Conservation (phyloP, 805 yeast species). For the Danielia reshetovae region DNA sequence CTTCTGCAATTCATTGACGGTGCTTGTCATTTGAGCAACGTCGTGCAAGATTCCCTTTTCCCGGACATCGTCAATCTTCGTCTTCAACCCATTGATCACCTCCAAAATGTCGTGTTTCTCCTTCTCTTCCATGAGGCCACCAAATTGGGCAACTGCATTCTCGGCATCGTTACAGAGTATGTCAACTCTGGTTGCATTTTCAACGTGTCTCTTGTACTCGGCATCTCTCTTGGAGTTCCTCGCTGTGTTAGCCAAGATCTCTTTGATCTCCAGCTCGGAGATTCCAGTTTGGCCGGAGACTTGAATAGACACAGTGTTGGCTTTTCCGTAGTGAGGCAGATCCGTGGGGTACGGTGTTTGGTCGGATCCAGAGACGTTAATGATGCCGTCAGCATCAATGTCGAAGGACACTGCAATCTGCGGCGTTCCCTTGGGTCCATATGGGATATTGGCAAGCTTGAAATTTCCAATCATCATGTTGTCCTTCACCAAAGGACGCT, state of each 20-base stretch:
- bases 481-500: constrained; percentile 71
- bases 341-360: constrained; percentile 40
- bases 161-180: constrained; percentile 85
- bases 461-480: constrained; percentile 76
- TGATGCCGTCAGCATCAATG: constrained; percentile 77
- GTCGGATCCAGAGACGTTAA: constrained; percentile 56
- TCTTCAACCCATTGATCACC: constrained; percentile 19
- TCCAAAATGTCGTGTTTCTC: constrained; percentile 38
- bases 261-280: constrained; percentile 62
- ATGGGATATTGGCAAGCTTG: constrained; percentile 66
- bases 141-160: constrained; percentile 73
- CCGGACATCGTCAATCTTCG: constrained; percentile 32
- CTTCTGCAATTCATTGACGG: constrained; percentile 36
- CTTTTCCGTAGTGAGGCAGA: constrained; percentile 38
- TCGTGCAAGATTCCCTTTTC: constrained; percentile 28
- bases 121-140: constrained; percentile 41
- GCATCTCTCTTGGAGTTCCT: constrained; percentile 58
- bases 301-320: constrained; percentile 49
- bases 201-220: constrained; percentile 55
- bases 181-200: constrained; percentile 75
- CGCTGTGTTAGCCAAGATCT: constrained; percentile 63
- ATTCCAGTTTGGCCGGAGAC: constrained; percentile 52
- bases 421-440: constrained; percentile 75
- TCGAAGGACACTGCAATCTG: constrained; percentile 75
- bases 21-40: constrained; percentile 28